A percentile compares a stretch with the other conserved stretches of the same genome.
Evolutionary conservation across 441 rosid genomes (phyloP).

Genomic region (Heliophila coronopifolia): DNA sequence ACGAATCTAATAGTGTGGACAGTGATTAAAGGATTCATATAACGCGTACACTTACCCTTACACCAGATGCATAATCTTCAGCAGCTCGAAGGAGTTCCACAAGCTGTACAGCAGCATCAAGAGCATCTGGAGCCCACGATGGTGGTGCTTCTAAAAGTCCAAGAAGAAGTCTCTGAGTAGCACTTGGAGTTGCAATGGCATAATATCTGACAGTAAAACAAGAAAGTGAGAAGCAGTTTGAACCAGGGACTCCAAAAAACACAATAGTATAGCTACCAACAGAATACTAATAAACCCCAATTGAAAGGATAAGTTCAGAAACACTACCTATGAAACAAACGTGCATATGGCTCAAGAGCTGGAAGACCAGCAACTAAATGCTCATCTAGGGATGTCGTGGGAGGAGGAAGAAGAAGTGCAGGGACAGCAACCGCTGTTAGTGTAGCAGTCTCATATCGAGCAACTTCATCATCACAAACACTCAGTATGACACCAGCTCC

Average conservation of each 20-base stretch:
- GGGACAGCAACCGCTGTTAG: slow-evolving; percentile 96
- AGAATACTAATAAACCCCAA: slow-evolving; percentile 5
- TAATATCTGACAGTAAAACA: slow-evolving; percentile 56
- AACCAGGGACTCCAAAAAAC: neutral
- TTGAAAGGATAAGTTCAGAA: slow-evolving; percentile 18
- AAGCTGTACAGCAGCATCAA: slow-evolving; percentile 99
- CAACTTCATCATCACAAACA: slow-evolving; percentile 97
- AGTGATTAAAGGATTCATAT: slow-evolving; percentile 11
- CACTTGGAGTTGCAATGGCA: slow-evolving; percentile 97
- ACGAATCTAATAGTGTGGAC: neutral
- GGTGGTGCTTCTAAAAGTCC: slow-evolving; percentile 99
- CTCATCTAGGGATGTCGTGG: slow-evolving; percentile 91
- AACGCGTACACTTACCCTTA: slow-evolving; percentile 73
- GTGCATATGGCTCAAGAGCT: slow-evolving; percentile 96
- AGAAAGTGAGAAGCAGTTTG: slow-evolving; percentile 15
- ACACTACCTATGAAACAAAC: slow-evolving; percentile 80
- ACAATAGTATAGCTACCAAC: neutral
- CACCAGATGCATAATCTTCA: slow-evolving; percentile 93
- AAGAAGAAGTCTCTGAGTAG: slow-evolving; percentile 94
- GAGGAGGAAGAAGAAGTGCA: slow-evolving; percentile 97
- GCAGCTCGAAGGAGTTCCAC: slow-evolving; percentile 99
- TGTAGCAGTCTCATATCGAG: slow-evolving; percentile 92
- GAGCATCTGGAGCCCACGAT: slow-evolving; percentile 99
- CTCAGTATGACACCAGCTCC: slow-evolving; percentile 99
- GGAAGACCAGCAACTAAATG: slow-evolving; percentile 98